phyloP scores from a whole-genome alignment of 2,329 filamentous ascomycete species.

The Penicillium frequentans region DNA sequence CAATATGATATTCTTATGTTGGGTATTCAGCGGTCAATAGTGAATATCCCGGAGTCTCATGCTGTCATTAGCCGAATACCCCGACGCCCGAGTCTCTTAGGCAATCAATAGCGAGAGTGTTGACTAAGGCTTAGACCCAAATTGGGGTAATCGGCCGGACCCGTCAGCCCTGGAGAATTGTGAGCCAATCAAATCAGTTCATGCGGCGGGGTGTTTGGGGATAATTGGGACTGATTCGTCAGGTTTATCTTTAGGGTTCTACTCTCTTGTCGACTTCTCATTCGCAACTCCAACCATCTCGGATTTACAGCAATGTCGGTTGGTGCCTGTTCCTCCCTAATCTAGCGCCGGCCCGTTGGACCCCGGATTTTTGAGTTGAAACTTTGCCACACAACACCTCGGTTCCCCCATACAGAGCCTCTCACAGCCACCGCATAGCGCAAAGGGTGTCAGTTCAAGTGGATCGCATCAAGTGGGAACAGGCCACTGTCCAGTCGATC shows the following conservation, averaged over 20 bases:
- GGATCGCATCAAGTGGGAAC: conserved; percentile 6
- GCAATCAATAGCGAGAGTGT: neutral
- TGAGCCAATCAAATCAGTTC: neutral
- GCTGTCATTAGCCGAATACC: neutral
- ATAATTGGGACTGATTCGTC: conserved; percentile 8
- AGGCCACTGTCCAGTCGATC: conserved; percentile 1
- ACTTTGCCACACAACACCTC: neutral
- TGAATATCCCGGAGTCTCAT: neutral
- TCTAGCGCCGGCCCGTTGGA: conserved; percentile 15
- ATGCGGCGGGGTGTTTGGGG: neutral
- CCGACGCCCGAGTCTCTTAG: neutral
- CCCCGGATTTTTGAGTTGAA: conserved; percentile 1
- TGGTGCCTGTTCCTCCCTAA: conserved; percentile 20
- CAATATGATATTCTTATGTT: neutral
- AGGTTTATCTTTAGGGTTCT: conserved; percentile 18
- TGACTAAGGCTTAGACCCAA: neutral
- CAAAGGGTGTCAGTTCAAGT: conserved; percentile 11
- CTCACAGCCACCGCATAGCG: neutral
- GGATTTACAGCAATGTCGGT: neutral
- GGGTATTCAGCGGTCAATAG: neutral
- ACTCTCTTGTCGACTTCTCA: neutral
- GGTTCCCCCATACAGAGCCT: conserved; percentile 8
- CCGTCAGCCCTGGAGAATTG: conserved; percentile 4
- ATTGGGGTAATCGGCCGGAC: conserved; percentile 12
- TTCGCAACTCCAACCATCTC: neutral